phyloP scores from a whole-genome alignment of 75 land plant genomes.

The Adiantum capillusveneris region DNA sequence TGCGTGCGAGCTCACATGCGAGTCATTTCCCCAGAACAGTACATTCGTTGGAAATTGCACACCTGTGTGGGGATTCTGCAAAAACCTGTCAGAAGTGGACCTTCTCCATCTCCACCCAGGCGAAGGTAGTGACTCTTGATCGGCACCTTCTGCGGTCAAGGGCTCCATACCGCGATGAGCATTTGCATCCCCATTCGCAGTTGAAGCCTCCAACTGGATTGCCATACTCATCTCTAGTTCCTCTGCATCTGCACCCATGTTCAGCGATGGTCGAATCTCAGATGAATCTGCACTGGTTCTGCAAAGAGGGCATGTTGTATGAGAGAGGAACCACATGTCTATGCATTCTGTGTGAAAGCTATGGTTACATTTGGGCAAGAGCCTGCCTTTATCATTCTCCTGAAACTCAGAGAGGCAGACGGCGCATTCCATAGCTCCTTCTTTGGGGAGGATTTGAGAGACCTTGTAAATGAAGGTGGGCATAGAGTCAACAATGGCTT shows the following conservation, averaged over 20 bases:
- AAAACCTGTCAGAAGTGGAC: background rate
- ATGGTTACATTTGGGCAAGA: conserved; percentile 47
- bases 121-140: background rate
- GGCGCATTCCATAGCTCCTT: conserved; percentile 15
- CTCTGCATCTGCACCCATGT: background rate
- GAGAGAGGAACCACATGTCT: conserved; percentile 48
- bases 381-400: conserved; percentile 30
- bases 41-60: conserved; percentile 42
- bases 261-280: too few relatives aligned
- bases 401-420: conserved; percentile 35
- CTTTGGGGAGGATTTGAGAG: background rate
- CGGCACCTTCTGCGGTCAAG: background rate
- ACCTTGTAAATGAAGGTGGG: conserved; percentile 29
- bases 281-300: conserved; percentile 17
- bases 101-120: too few relatives aligned
- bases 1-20: background rate
- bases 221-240: background rate
- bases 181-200: too few relatives aligned
- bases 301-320: conserved; percentile 65
- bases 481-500: conserved; percentile 22
- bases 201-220: too few relatives aligned
- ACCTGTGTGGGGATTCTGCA: background rate
- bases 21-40: conserved; percentile 43
- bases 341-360: conserved; percentile 55
- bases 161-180: too few relatives aligned